Base-by-base conservation (phyloP, 768 basidiomycete genomes). In the Clathrus columnatus region DNA sequence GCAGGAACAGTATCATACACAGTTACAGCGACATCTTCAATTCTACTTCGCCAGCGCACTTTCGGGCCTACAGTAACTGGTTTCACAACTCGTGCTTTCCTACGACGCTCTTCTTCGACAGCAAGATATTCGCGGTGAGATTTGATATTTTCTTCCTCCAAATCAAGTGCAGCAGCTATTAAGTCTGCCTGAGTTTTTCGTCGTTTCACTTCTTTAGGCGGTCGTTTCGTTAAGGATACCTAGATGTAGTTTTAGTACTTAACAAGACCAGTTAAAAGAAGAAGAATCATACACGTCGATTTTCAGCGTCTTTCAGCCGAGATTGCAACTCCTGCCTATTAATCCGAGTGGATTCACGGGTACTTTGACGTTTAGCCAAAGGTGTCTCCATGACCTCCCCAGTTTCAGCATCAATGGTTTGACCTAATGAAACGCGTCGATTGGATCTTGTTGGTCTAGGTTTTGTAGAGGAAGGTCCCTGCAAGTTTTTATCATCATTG, bases 21-120 rank as follows among this genome's bases (percentile, higher is more conserved):
- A 43, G 65, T 62, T 11, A 83, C 73, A 50, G 76, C 76, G 6
- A 75, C 68, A 32, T 82, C 75, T 66, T 90, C 90, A 21, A 66
- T 69, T 54, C 72, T 77, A 63, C 85, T 89, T 23, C 87, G 66
- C 83, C 83, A 89, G 48, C 87, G 75, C 29, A 92, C 55, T 24
- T 87, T 67, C 2, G 87, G 86, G 0, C 85, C 89, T 24, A 81
- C 71, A 7, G 84, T 73, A 10, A 72, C 66, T n/a, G 76, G 71
- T 44, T 85, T 81, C 26, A 84, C 79, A 23, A 83, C 82, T 17
- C 73, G 74, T 23, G 79, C 83, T 28, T 80, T 80, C 63, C 79
- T 82, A 7, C 89, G 80, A 61, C 87, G 90, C 68, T 90, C 88
- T 63, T 89, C 90, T 61, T 94, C 91, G 1, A 81, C 68, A 49